These are phyloP conservation scores for Aegle marmelos DNA, from an alignment of 345 rosid species.

Conservation along the genomic window DNA sequence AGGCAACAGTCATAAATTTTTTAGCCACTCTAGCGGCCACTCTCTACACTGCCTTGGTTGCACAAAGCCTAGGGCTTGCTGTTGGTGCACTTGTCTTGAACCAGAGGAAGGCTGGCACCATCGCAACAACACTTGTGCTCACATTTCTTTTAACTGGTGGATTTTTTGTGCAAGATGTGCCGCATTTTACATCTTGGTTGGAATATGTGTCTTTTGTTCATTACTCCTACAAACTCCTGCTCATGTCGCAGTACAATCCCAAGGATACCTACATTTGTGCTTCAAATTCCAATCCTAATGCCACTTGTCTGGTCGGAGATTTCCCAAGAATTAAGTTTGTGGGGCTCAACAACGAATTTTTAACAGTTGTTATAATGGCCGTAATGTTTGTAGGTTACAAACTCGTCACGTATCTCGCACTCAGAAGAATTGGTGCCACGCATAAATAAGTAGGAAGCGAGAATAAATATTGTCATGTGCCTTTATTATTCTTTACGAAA, in stretches of 20 bases:
- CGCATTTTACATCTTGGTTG: slow-evolving; percentile 46
- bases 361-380: slow-evolving; percentile 30
- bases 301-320: slow-evolving; percentile 40
- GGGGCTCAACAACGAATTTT: slow-evolving; percentile 36
- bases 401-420: slow-evolving; percentile 48
- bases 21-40: slow-evolving; percentile 41
- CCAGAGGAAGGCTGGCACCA: slow-evolving; percentile 33
- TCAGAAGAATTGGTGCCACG: slow-evolving; percentile 39
- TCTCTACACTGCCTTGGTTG: slow-evolving; percentile 43
- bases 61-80: slow-evolving; percentile 60
- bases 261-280: slow-evolving; percentile 41
- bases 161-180: slow-evolving; percentile 48
- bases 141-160: slow-evolving; percentile 46
- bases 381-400: slow-evolving; percentile 46
- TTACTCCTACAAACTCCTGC: slow-evolving; percentile 44
- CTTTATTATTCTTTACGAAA: too few relatives aligned
- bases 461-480: too few relatives aligned
- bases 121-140: slow-evolving; percentile 48
- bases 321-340: slow-evolving; percentile 37
- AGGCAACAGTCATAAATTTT: slow-evolving; percentile 34
- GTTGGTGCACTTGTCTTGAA: slow-evolving; percentile 58
- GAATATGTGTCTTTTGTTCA: slow-evolving; percentile 40
- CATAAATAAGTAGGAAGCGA: slow-evolving; percentile 2
- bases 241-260: slow-evolving; percentile 43
- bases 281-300: background rate